These are phyloP conservation scores for Heliamphora exappendiculata DNA, from an alignment of 148 eudicot genomes.

Conservation along the genomic window DNA sequence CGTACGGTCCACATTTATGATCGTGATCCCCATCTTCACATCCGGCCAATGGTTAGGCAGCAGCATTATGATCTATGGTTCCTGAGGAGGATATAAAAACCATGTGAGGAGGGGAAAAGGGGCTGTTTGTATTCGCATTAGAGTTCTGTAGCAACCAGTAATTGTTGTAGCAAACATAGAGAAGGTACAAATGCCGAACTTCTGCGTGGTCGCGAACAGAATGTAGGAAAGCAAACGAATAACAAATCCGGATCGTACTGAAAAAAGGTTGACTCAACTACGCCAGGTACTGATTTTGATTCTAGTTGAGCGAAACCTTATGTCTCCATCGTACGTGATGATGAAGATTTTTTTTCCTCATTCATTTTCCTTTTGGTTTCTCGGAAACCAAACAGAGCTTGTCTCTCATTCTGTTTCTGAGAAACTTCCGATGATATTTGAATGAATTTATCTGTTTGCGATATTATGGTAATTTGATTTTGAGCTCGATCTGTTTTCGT, in stretches of 20 bases:
- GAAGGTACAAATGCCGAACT: neutral
- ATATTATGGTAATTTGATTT: too few species aligned
- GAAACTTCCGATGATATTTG: neutral
- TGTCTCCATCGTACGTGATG: too few species aligned
- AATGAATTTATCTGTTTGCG: neutral
- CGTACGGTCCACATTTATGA: neutral
- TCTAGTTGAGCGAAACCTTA: too few species aligned
- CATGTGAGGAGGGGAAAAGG: neutral
- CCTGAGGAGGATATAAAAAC: neutral
- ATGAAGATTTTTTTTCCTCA: neutral
- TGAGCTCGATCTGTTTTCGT: neutral
- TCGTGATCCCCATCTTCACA: too few species aligned
- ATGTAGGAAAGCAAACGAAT: neutral
- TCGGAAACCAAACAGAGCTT: neutral
- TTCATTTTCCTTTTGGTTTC: neutral
- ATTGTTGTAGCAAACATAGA: neutral
- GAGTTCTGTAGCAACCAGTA: neutral
- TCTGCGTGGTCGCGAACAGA: constrained; percentile 7
- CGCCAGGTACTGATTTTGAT: too few species aligned
- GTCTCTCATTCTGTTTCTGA: neutral
- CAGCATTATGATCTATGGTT: neutral
- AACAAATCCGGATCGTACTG: too few species aligned
- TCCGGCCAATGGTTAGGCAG: neutral
- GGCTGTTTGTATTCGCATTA: neutral
- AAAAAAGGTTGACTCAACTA: neutral